Percentiles rank a stretch among this genome's conserved stretches.
These are phyloP conservation scores for Chaetomium olivaceum DNA, from an alignment of 2,329 filamentous ascomycete species.

Conservation along the genomic window DNA sequence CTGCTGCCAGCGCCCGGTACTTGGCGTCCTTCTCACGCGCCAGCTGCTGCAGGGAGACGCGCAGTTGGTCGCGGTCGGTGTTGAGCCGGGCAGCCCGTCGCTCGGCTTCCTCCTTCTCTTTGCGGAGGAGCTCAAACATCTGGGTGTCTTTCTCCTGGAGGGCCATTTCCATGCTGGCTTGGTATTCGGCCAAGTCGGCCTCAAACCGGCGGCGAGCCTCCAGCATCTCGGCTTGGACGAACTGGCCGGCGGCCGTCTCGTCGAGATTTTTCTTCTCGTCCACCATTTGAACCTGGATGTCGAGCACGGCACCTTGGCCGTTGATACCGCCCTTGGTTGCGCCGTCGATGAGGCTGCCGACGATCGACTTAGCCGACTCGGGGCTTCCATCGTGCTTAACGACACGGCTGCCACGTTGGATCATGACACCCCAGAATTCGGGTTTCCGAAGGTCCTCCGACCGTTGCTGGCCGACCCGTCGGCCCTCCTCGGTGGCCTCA, in stretches of 20 bases:
- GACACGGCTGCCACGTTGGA: background rate
- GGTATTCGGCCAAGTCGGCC: background rate
- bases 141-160: background rate
- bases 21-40: background rate
- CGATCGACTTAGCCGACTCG: background rate
- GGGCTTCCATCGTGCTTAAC: background rate
- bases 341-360: background rate
- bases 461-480: background rate
- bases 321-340: background rate
- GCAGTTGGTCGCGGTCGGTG: background rate
- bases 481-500: background rate
- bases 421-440: background rate
- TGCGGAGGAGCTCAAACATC: constrained; percentile 3
- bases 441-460: background rate
- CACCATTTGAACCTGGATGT: background rate
- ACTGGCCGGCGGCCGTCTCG: background rate
- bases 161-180: constrained; percentile 1
- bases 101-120: background rate
- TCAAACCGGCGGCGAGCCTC: background rate
- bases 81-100: background rate
- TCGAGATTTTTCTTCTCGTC: background rate
- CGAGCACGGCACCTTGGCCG: background rate
- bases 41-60: background rate
- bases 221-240: background rate
- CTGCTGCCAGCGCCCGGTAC: background rate